Base-by-base conservation (phyloP, 23 red algal genomes). In the Gracilaria gracilis region DNA sequence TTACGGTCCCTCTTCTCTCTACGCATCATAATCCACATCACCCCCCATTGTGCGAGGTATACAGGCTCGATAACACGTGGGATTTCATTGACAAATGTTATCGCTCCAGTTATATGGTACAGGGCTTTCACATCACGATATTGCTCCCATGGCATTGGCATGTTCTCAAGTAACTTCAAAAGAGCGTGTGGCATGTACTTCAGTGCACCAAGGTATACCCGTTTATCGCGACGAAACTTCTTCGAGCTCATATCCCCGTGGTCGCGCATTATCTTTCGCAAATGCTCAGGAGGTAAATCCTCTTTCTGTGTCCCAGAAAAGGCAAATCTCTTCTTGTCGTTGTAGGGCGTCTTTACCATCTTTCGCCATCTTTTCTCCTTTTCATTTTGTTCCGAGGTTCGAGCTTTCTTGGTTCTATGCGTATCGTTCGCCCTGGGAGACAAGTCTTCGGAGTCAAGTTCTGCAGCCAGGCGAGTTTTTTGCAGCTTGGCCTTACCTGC, bases 61-160 rank as follows among this genome's bases (percentile, higher is more conserved):
- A 99, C 48, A 33, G 94, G 93, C 91, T 96, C 94, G 14, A 95
- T 88, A 9, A 94, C 97, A 24, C 97, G 76, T 27, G 91, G 97
- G 19, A 88, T 65, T 38, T 88, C 93, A 49, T 96, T 86, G n/a
- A 99, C 94, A 88, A 99, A 96, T 31, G 97, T 95, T 37, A 99
- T 88, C 14, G 97, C 97, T 47, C 97, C 97, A 7, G 94, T 96
- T 66, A 96, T 72, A 38, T 99, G 97, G 59, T 96, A 99, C 20
- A 99, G 49, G 25, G 95, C 97, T 46, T 88, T 84, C 27, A 96
- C 89, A 34, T 95, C 81, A 49, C 97, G 92, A 35, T 86, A 71
- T 28, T 89, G 91, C 81, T 99, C 97, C 94, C 93, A 96, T 31
- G 97, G 97, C 91, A 96, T 95, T 25, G 97, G 97, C 97, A 99